Percentiles rank a stretch among this genome's conserved stretches.
Conservation (phyloP, 148 eudicot genomes). For the Gaultheria prostrata region DNA sequence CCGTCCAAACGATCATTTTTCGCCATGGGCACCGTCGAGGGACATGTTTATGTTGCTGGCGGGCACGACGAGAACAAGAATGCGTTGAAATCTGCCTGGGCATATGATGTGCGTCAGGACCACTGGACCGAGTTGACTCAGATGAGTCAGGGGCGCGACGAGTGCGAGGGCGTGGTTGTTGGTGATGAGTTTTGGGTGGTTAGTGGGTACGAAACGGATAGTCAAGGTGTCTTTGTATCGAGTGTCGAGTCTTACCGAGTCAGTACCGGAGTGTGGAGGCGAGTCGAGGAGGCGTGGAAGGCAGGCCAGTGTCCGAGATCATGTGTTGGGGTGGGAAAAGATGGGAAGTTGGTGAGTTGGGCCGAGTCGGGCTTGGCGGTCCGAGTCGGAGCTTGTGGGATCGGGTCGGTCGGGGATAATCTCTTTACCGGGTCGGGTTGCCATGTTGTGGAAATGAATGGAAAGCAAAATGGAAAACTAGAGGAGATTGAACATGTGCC, state of each 20-base stretch:
- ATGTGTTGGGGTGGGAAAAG: conserved; percentile 29
- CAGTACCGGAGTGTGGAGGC: conserved; percentile 39
- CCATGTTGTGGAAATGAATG: conserved; percentile 36
- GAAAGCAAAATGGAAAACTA: conserved; percentile 23
- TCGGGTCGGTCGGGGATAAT: conserved; percentile 32
- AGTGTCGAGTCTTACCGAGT: conserved; percentile 40
- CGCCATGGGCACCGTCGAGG: conserved; percentile 33
- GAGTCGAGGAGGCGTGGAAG: conserved; percentile 46
- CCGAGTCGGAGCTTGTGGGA: conserved; percentile 35
- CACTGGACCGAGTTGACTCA: conserved; percentile 55
- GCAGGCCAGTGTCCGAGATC: conserved; percentile 44
- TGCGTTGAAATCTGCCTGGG: conserved; percentile 50
- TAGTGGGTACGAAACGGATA: conserved; percentile 53
- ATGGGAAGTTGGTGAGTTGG: conserved; percentile 44
- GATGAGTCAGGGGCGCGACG: conserved; percentile 64
- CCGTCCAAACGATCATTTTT: conserved; percentile 51
- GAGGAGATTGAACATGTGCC: conserved; percentile 36
- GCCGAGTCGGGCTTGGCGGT: conserved; percentile 26
- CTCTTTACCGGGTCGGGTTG: conserved; percentile 30
- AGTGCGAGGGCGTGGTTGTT: conserved; percentile 50
- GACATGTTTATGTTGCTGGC: conserved; percentile 47
- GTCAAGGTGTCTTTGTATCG: conserved; percentile 43
- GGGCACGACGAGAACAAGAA: conserved; percentile 65
- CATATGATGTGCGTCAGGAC: conserved; percentile 32
- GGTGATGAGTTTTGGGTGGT: conserved; percentile 70